Conservation (phyloP, 2,329 filamentous ascomycete species). For the Diplodia mutila region DNA sequence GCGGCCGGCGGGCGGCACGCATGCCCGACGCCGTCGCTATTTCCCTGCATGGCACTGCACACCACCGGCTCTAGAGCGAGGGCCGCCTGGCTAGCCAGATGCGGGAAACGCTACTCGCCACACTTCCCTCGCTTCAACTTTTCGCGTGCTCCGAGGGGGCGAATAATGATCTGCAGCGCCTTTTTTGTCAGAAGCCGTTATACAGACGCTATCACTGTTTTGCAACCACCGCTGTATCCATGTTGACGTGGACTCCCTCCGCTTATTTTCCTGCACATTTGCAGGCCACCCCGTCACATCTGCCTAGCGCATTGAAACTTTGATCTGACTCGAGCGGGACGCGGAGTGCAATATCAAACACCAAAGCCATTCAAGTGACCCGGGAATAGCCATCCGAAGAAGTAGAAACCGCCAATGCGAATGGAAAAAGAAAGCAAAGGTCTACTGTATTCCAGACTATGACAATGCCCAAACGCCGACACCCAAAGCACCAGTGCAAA, state of each 20-base stretch:
- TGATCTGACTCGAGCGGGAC: not conserved
- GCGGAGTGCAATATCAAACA: not conserved
- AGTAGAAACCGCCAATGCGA: not conserved
- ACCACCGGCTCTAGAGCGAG: not conserved
- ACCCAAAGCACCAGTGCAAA: not conserved
- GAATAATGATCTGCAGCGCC: not conserved
- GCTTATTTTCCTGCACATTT: not conserved
- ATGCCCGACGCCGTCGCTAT: not conserved
- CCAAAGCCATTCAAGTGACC: not conserved
- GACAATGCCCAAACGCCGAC: constrained; percentile 2
- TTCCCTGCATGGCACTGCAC: not conserved
- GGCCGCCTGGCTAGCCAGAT: not conserved
- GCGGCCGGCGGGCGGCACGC: not conserved
- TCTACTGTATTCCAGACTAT: not conserved
- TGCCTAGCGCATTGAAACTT: not conserved
- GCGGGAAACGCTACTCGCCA: not conserved
- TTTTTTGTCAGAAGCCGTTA: not conserved
- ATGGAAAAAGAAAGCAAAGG: not conserved
- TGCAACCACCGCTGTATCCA: not conserved
- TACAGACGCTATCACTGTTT: not conserved
- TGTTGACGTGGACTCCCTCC: not conserved
- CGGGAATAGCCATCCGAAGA: not conserved
- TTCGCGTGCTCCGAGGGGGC: not conserved
- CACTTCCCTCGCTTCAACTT: not conserved
- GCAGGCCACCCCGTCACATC: not conserved